A percentile compares a stretch with the other conserved stretches of the same genome.
These are phyloP conservation scores for Neofusicoccum laricinum DNA, from an alignment of 2,329 filamentous ascomycete genomes.

Conservation along the genomic window DNA sequence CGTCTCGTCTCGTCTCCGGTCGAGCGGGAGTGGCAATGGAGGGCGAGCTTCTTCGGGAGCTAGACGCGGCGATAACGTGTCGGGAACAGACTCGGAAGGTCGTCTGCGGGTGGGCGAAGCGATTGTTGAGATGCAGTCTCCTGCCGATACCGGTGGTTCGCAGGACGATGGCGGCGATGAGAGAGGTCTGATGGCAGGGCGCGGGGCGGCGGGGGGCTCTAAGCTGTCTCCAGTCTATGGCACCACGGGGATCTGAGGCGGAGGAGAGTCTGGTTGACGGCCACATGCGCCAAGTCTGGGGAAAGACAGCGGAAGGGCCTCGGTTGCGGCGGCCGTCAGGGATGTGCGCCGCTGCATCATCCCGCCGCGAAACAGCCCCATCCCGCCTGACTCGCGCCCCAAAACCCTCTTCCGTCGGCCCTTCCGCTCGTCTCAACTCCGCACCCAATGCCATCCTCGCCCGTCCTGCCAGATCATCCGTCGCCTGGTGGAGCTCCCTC, in stretches of 20 bases:
- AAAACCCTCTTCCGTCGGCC: no score
- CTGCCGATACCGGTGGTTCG: background rate
- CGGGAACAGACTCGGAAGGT: background rate
- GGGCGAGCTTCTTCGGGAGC: background rate
- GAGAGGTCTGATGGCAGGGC: no score
- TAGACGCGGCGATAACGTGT: background rate
- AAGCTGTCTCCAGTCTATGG: background rate
- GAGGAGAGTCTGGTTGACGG: background rate
- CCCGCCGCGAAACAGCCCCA: background rate
- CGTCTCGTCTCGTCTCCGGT: background rate
- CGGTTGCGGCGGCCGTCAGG: background rate
- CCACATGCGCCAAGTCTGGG: conserved; percentile 9
- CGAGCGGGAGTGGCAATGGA: no score
- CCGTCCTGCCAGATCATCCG: no score
- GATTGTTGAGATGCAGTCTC: background rate
- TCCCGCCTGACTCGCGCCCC: background rate
- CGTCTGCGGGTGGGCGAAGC: background rate
- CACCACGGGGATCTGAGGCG: background rate
- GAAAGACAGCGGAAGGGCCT: background rate
- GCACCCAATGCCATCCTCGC: no score
- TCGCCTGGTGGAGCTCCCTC: no score
- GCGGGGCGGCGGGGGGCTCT: no score
- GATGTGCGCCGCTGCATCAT: background rate
- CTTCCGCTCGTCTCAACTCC: no score
- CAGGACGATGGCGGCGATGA: background rate